Percentiles rank a stretch among this genome's conserved stretches.
phyloP scores from a whole-genome alignment of 192 early-diverging fungal genomes.

The Gigaspora rosea region DNA sequence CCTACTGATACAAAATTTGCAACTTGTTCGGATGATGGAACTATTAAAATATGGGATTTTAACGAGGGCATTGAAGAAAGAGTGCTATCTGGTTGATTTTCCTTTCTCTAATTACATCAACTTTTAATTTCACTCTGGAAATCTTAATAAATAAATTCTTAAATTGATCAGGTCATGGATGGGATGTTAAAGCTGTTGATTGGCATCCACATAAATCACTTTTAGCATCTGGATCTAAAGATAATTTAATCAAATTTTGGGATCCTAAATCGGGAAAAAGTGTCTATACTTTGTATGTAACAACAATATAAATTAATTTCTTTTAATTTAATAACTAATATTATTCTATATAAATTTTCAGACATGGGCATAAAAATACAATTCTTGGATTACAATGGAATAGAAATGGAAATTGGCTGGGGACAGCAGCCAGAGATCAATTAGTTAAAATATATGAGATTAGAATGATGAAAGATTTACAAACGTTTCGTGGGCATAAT shows the following conservation, averaged over 20 bases:
- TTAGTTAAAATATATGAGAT: slow-evolving; percentile 94
- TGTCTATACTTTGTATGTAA: slow-evolving; percentile 77
- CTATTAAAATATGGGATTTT: slow-evolving; percentile 98
- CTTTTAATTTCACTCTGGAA: neutral
- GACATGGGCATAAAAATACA: slow-evolving; percentile 92
- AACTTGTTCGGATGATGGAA: slow-evolving; percentile 91
- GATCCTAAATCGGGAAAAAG: slow-evolving; percentile 90
- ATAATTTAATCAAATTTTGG: slow-evolving; percentile 96
- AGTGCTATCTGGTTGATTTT: slow-evolving; percentile 57
- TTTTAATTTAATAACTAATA: neutral
- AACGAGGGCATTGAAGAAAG: slow-evolving; percentile 79
- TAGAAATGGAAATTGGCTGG: slow-evolving; percentile 95
- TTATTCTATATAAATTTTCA: slow-evolving; percentile 31
- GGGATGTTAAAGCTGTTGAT: slow-evolving; percentile 96
- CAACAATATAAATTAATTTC: neutral
- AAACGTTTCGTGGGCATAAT: slow-evolving; percentile 81
- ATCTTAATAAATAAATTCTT: too few relatives aligned
- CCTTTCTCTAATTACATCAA: neutral
- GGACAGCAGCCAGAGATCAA: slow-evolving; percentile 88
- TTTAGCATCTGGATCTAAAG: slow-evolving; percentile 92
- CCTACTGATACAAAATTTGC: slow-evolving; percentile 94
- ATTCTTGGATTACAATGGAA: slow-evolving; percentile 93
- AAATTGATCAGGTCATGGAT: slow-evolving; percentile 74
- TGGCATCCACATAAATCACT: slow-evolving; percentile 96
- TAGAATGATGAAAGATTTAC: slow-evolving; percentile 87